Evolutionary conservation across 2,329 filamentous ascomycete species (phyloP).

Genomic region (Ceratocystis colombiana): DNA sequence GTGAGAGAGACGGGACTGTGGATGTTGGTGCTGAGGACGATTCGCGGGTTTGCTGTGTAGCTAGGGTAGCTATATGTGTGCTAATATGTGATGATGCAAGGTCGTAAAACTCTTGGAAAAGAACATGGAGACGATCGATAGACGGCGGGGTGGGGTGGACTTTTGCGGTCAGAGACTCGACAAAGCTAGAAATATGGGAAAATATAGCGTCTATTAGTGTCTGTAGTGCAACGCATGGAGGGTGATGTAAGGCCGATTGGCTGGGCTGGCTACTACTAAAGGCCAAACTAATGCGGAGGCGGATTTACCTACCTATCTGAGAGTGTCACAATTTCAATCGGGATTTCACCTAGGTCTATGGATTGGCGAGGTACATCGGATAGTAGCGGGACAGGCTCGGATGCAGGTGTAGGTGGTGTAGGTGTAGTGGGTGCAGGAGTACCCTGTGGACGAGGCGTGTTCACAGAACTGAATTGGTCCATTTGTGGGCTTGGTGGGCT

Average conservation of each 20-base stretch:
- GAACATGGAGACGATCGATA: constrained; percentile 68
- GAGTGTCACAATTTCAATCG: constrained; percentile 83
- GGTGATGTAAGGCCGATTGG: no score
- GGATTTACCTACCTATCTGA: constrained; percentile 68
- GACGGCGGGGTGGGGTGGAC: constrained; percentile 74
- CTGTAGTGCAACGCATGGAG: constrained; percentile 18
- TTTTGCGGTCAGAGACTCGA: constrained; percentile 79
- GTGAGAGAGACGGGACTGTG: constrained; percentile 42
- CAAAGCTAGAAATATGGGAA: constrained; percentile 54
- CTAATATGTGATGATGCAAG: constrained; percentile 70
- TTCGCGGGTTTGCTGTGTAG: constrained; percentile 62
- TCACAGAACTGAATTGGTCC: not conserved
- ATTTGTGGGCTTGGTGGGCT: not conserved
- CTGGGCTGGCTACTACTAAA: not conserved
- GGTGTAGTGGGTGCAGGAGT: not conserved
- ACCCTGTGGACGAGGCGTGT: not conserved
- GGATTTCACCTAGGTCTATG: constrained; percentile 75
- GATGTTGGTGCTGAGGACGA: constrained; percentile 34
- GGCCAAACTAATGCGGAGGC: constrained; percentile 2
- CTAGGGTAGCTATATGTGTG: constrained; percentile 74
- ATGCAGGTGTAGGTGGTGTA: no score
- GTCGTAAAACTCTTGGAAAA: constrained; percentile 91
- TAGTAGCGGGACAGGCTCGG: constrained; percentile 30
- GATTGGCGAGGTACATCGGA: constrained; percentile 44
- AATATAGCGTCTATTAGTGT: constrained; percentile 26